Conservation (phyloP, 495 filamentous ascomycete species). For the Lasiosphaeriaceae sp. region DNA sequence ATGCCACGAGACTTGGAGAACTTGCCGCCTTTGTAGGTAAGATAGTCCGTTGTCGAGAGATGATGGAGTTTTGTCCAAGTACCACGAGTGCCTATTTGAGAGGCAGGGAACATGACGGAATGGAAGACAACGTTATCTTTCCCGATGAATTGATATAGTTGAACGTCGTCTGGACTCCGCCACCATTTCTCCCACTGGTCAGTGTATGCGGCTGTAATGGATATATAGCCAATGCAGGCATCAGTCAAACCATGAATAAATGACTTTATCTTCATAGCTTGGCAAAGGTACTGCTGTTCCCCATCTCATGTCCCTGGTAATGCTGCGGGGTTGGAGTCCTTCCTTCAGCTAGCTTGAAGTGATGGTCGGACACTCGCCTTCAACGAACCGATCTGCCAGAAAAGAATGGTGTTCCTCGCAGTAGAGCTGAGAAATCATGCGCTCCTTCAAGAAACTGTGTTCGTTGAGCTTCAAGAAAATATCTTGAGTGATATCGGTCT, state of each 20-base stretch:
- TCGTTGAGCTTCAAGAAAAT: constrained; percentile 74
- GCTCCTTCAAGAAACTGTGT: constrained; percentile 78
- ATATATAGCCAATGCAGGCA: constrained; percentile 91
- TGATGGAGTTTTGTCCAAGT: constrained; percentile 86
- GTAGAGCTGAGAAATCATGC: constrained; percentile 75
- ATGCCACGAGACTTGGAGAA: constrained; percentile 85
- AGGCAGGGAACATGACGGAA: constrained; percentile 81
- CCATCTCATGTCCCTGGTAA: constrained; percentile 89
- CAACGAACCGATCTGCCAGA: constrained; percentile 89
- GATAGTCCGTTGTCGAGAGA: constrained; percentile 82
- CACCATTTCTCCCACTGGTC: constrained; percentile 89
- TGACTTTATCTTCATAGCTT: constrained; percentile 71
- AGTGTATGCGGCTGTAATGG: constrained; percentile 88
- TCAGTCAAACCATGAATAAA: constrained; percentile 99
- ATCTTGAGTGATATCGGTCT: constrained; percentile 80
- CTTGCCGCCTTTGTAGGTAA: constrained; percentile 89
- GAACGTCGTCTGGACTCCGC: constrained; percentile 77
- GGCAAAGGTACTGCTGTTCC: constrained; percentile 55
- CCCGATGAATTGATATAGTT: constrained; percentile 91
- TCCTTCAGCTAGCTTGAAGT: constrained; percentile 75
- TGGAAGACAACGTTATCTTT: constrained; percentile 93
- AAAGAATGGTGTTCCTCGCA: constrained; percentile 82
- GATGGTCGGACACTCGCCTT: constrained; percentile 82
- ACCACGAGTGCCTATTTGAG: constrained; percentile 74
- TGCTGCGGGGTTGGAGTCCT: constrained; percentile 75